These are phyloP conservation scores for Angophora floribunda DNA, from an alignment of 345 rosid genomes.

Conservation along the genomic window DNA sequence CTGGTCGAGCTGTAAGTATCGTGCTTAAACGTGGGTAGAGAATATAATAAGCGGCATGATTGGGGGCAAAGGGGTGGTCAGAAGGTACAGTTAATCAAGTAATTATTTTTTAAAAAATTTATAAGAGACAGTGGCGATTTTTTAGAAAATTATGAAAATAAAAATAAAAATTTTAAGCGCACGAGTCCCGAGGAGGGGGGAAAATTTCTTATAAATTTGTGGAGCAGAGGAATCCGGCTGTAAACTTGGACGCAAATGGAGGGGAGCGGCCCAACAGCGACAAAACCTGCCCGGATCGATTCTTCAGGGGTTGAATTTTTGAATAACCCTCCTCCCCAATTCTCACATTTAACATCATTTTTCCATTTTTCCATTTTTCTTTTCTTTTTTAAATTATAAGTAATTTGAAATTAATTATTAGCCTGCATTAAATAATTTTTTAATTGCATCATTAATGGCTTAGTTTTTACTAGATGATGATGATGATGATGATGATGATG, in stretches of 20 bases:
- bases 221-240: conserved; percentile 39
- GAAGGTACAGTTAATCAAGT: neutral
- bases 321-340: neutral
- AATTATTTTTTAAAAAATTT: neutral
- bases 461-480: neutral
- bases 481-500: neutral
- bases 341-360: neutral
- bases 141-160: neutral
- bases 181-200: conserved; percentile 16
- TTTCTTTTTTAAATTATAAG: neutral
- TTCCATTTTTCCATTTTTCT: neutral
- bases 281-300: conserved; percentile 40
- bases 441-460: neutral
- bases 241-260: conserved; percentile 32
- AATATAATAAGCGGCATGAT: conserved; percentile 28
- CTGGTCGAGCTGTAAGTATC: conserved; percentile 52
- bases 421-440: neutral
- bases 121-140: neutral
- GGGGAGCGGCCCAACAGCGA: conserved; percentile 6
- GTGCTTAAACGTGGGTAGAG: conserved; percentile 53
- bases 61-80: conserved; percentile 2
- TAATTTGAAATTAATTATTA: neutral
- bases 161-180: neutral
- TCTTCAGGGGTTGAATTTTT: conserved; percentile 13
- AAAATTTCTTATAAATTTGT: neutral